Evolutionary conservation across 2,329 filamentous ascomycete genomes (phyloP).

Genomic region (Fusarium decemcellulare): DNA sequence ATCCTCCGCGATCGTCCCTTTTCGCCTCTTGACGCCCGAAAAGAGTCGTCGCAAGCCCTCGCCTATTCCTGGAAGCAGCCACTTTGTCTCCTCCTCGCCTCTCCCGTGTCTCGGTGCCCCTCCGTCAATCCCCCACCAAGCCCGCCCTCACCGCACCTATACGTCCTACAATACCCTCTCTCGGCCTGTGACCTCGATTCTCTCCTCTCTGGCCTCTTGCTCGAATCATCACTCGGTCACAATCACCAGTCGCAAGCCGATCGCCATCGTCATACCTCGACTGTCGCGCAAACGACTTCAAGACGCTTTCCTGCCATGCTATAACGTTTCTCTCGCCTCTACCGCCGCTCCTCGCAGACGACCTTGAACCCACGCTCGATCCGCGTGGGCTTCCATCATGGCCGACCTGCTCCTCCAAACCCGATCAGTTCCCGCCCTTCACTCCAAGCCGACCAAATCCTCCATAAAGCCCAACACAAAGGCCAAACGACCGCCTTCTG

Average conservation of each 20-base stretch:
- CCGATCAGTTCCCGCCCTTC: constrained; percentile 38
- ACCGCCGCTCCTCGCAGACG: constrained; percentile 11
- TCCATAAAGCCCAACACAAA: constrained; percentile 43
- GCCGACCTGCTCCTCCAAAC: constrained; percentile 47
- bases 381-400: constrained; percentile 38
- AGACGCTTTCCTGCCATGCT: constrained; percentile 26
- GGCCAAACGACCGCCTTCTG: constrained; percentile 37
- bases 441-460: constrained; percentile 34
- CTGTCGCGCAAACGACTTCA: background rate
- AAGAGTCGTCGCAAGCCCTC: background rate
- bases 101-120: constrained; percentile 28
- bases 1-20: background rate
- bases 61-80: background rate
- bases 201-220: constrained; percentile 18
- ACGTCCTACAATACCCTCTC: constrained; percentile 1
- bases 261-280: background rate
- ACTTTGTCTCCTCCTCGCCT: constrained; percentile 27
- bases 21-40: background rate
- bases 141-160: constrained; percentile 30
- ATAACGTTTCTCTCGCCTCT: constrained; percentile 14
- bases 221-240: constrained; percentile 12
- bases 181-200: constrained; percentile 33
- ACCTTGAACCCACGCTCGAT: constrained; percentile 26
- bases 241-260: constrained; percentile 5
- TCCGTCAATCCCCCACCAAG: constrained; percentile 31